Evolutionary conservation across 1,284 basidiomycete species (phyloP).

Genomic region (Trametes polyzona): DNA sequence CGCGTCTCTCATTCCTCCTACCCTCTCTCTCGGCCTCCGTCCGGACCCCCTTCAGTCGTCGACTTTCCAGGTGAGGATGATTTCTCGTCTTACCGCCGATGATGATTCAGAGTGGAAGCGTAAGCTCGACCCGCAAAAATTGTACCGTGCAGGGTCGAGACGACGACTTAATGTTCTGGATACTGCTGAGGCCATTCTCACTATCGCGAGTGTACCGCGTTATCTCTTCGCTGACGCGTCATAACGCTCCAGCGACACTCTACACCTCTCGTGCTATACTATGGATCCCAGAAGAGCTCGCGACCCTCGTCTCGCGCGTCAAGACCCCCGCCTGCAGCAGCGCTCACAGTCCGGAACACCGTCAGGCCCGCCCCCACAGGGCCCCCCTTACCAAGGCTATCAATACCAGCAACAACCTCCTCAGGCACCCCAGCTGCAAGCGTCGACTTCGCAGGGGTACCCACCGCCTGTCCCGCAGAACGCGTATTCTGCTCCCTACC

Average conservation of each 20-base stretch:
- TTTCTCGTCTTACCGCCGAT: conserved; percentile 25
- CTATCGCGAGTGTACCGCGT: not conserved
- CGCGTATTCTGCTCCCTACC: conserved; percentile 30
- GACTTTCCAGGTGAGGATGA: not conserved
- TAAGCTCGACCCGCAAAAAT: conserved; percentile 57
- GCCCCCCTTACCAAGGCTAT: conserved; percentile 16
- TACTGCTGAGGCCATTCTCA: conserved; percentile 72
- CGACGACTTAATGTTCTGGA: conserved; percentile 86
- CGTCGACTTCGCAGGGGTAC: conserved; percentile 28
- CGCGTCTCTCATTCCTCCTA: not conserved
- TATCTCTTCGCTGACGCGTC: conserved; percentile 14
- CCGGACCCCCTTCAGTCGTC: not conserved
- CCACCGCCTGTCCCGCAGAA: conserved; percentile 18
- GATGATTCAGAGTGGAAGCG: conserved; percentile 92
- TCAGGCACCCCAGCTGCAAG: conserved; percentile 24
- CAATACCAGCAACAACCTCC: conserved; percentile 19
- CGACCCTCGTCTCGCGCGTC: conserved; percentile 74
- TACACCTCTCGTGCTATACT: not conserved
- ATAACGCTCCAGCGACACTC: not conserved
- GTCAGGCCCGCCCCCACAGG: conserved; percentile 29
- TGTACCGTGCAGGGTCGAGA: conserved; percentile 55
- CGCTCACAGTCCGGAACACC: conserved; percentile 49
- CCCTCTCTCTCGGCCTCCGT: not conserved
- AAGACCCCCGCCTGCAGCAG: conserved; percentile 64
- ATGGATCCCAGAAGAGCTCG: conserved; percentile 83